These are phyloP conservation scores for Penicillium sp. DNA, from an alignment of 2,329 filamentous ascomycete species.

Conservation along the genomic window DNA sequence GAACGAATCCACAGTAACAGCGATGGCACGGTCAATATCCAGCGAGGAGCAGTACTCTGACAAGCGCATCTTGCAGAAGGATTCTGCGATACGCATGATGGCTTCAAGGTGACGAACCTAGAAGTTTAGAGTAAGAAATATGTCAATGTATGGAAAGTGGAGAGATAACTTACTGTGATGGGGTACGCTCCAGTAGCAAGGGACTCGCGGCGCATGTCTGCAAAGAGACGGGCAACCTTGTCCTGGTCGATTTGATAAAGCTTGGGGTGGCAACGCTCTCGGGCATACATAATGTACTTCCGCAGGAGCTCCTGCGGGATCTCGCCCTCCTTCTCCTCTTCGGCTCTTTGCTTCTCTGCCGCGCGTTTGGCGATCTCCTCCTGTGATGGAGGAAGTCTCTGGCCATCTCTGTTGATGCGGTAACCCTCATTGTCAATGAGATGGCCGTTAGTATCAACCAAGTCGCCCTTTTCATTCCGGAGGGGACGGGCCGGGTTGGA, in stretches of 20 bases:
- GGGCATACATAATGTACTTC: conserved; percentile 95
- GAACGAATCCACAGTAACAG: conserved; percentile 94
- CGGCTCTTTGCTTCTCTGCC: conserved; percentile 44
- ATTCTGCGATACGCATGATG: conserved; percentile 90
- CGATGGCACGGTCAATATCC: conserved; percentile 96
- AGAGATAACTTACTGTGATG: conserved; percentile 73
- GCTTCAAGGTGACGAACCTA: conserved; percentile 96
- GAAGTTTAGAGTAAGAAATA: conserved; percentile 7
- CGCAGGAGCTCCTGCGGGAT: conserved; percentile 87
- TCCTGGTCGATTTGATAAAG: conserved; percentile 97
- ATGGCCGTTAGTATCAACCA: conserved; percentile 46
- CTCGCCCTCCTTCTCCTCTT: conserved; percentile 61
- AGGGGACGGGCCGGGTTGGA: conserved; percentile 70
- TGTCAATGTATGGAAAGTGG: background rate
- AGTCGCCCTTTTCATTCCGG: conserved; percentile 46
- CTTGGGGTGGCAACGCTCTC: conserved; percentile 85
- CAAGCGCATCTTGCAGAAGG: conserved; percentile 97
- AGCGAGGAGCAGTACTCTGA: conserved; percentile 87
- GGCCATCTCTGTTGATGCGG: conserved; percentile 48
- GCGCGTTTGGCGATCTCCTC: conserved; percentile 46
- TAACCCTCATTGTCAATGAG: conserved; percentile 63
- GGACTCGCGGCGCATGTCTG: conserved; percentile 92
- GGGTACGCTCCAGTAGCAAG: conserved; percentile 94
- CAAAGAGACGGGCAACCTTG: conserved; percentile 90
- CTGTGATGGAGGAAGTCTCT: conserved; percentile 41